Evolutionary conservation across 2,329 filamentous ascomycete genomes (phyloP), one percentile per base, ranked within the genome.

Genomic region (Purpureocillium lavendulum): DNA sequence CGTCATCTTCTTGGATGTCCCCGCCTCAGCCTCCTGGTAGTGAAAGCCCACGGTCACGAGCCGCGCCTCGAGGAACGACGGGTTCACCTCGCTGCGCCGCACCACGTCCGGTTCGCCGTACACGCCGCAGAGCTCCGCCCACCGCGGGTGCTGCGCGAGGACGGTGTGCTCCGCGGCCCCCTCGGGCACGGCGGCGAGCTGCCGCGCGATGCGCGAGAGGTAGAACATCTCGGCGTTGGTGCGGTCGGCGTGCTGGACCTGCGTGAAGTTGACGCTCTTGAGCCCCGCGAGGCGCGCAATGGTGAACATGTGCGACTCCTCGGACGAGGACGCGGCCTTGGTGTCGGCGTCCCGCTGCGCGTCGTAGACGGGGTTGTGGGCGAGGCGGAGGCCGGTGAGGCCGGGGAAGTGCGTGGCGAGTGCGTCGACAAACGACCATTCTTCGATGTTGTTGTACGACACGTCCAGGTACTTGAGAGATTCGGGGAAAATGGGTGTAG

Each of bases 211-310:
- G 39, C 84, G 76, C 1, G 82, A 86, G 10, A 97, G 76, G 58
- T 98, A 98, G 59, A 94, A 98, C 53, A 90, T 82, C 51, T 97
- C 92, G 4, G 88, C 88, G 53, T 97, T 92, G 39, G 78, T 71
- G 14, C 90, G 79, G 57, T 97, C 89, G 32, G 82, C 77, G 1
- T 69, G 50, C 0, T 80, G 80, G 49, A 97, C 80, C 13, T 67
- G 65, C 45, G 80, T 80, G 57, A 85, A 87, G 56, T 92, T 92
- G 24, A 96, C 71, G 1, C 68, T 70, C 39, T 72, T 73, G 9
- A 97, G 72, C 2, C 66, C 65, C 1, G 75, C 72, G 2, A 96
- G 67, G 3, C 88, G 84, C 21, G 82, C 86, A 18, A 94, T 68
- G 1, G 86, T 87, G 35, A 96, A 73, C 85, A 95, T 94, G 64